These are phyloP conservation scores for Dactylis glomerata DNA, from an alignment of 176 grass and related monocot genomes.

Conservation along the genomic window DNA sequence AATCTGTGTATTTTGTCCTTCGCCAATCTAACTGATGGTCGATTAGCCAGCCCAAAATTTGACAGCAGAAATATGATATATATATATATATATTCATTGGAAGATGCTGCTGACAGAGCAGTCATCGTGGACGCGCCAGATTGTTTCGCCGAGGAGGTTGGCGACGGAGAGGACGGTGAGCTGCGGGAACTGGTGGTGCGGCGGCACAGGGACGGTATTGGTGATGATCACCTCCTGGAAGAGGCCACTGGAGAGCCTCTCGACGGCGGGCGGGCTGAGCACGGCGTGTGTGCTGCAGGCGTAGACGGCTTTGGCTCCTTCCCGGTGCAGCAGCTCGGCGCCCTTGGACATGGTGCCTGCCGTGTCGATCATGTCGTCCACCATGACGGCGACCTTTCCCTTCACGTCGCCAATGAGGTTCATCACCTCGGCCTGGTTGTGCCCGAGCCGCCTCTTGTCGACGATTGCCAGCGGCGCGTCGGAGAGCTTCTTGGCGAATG, in stretches of 20 bases:
- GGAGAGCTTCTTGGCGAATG: constrained; percentile 67
- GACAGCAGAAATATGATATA: neutral
- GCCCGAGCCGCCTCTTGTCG: constrained; percentile 57
- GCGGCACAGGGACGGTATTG: constrained; percentile 42
- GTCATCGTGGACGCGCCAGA: constrained; percentile 80
- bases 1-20: neutral
- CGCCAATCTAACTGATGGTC: neutral
- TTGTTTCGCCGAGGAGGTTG: constrained; percentile 62
- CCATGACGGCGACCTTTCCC: constrained; percentile 5
- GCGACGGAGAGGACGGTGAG: constrained; percentile 40
- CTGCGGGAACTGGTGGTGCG: constrained; percentile 51
- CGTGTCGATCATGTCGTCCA: constrained; percentile 27
- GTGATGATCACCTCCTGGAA: constrained; percentile 92
- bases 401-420: constrained; percentile 4
- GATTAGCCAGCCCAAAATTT: neutral
- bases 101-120: constrained; percentile 84
- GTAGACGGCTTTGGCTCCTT: constrained; percentile 74
- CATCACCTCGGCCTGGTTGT: constrained; percentile 60
- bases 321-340: constrained; percentile 53
- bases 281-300: constrained; percentile 88
- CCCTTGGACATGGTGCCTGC: constrained; percentile 68
- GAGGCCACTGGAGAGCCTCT: constrained; percentile 73
- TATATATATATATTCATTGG: constrained; percentile 31
- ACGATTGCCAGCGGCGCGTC: constrained; percentile 65
- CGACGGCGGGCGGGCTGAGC: constrained; percentile 64